Percentiles rank a stretch among this genome's conserved stretches.
phyloP scores from a whole-genome alignment of 1,139 yeast species.

The Kurtzmaniella quercitrusa region DNA sequence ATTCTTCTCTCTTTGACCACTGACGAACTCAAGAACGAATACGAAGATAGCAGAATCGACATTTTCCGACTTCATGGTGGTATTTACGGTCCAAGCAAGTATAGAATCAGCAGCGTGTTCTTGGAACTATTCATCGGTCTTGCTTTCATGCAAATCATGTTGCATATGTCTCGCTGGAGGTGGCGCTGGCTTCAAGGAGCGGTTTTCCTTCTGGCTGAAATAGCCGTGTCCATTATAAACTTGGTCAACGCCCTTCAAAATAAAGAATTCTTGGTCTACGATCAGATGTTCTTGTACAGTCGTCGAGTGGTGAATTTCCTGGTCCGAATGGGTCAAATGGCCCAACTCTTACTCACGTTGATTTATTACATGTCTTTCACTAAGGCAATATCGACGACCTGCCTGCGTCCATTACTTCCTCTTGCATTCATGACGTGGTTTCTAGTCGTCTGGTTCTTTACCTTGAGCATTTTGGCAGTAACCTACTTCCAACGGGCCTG shows the following conservation, averaged over 20 bases:
- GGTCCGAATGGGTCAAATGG: slow-evolving; percentile 20
- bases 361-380: slow-evolving; percentile 24
- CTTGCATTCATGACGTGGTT: slow-evolving; percentile 38
- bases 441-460: slow-evolving; percentile 24
- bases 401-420: slow-evolving; percentile 34
- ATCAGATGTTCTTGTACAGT: slow-evolving; percentile 18
- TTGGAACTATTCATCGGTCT: slow-evolving; percentile 32
- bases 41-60: slow-evolving; percentile 34
- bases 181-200: slow-evolving; percentile 17
- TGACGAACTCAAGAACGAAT: slow-evolving; percentile 27
- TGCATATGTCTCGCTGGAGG: slow-evolving; percentile 18
- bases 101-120: slow-evolving; percentile 25
- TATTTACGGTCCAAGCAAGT: slow-evolving; percentile 25
- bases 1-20: slow-evolving; percentile 38
- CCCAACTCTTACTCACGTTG: slow-evolving; percentile 25
- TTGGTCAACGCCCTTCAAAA: slow-evolving; percentile 13
- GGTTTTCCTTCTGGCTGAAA: slow-evolving; percentile 17
- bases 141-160: slow-evolving; percentile 38
- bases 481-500: slow-evolving; percentile 23
- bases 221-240: slow-evolving; percentile 17
- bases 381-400: slow-evolving; percentile 30
- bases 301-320: slow-evolving; percentile 22
- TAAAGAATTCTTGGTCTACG: slow-evolving; percentile 4
- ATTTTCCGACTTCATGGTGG: slow-evolving; percentile 27
- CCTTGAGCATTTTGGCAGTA: slow-evolving; percentile 25